phyloP scores from a whole-genome alignment of 495 filamentous ascomycete species.

The Chaetomium tenue region DNA sequence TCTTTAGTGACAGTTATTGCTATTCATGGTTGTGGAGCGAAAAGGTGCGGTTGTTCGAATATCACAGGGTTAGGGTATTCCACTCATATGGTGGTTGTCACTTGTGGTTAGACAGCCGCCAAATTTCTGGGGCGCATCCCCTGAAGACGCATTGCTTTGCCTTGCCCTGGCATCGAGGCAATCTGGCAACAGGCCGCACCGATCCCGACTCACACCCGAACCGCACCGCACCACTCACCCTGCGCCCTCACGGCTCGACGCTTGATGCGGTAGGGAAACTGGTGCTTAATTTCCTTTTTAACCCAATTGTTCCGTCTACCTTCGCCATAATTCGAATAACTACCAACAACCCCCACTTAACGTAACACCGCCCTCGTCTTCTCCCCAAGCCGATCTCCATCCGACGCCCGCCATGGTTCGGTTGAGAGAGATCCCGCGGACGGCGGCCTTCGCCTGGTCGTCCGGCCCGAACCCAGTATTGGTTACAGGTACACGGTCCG shows the following conservation, averaged over 20 bases:
- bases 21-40: neutral
- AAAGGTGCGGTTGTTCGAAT: neutral
- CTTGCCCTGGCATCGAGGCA: constrained; percentile 25
- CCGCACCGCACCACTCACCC: constrained; percentile 22
- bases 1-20: no score
- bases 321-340: neutral
- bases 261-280: constrained; percentile 27
- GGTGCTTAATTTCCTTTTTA: constrained; percentile 17
- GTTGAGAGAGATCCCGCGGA: constrained; percentile 90
- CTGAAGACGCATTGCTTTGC: constrained; percentile 20
- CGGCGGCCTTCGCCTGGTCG: constrained; percentile 96
- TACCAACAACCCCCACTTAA: constrained; percentile 5
- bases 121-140: constrained; percentile 22
- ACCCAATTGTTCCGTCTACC: constrained; percentile 24
- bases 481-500: constrained; percentile 92
- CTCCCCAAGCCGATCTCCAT: constrained; percentile 6
- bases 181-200: constrained; percentile 38
- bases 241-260: constrained; percentile 24
- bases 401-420: constrained; percentile 71
- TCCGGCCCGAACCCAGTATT: constrained; percentile 74
- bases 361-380: constrained; percentile 4
- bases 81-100: neutral
- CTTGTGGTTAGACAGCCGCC: neutral
- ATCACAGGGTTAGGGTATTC: constrained; percentile 16
- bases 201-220: constrained; percentile 18